Evolutionary conservation across 768 basidiomycete species (phyloP).

Genomic region (Tulasnella sp.): DNA sequence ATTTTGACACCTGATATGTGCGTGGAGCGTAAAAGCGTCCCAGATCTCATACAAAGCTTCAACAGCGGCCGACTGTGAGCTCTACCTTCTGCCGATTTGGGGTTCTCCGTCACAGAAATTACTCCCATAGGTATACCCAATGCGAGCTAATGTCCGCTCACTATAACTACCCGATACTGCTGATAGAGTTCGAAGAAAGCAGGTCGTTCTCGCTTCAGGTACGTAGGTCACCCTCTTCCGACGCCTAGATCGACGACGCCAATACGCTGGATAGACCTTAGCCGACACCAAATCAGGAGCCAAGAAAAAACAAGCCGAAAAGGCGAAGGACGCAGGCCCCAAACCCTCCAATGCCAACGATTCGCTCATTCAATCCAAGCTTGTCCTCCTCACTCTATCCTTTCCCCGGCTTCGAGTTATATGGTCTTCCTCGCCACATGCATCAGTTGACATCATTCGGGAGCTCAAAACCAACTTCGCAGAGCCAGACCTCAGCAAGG

Average conservation of each 20-base stretch:
- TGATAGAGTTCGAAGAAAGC: slow-evolving; percentile 97
- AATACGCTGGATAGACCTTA: slow-evolving; percentile 28
- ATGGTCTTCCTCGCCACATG: slow-evolving; percentile 95
- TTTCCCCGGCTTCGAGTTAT: slow-evolving; percentile 92
- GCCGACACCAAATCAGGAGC: slow-evolving; percentile 26
- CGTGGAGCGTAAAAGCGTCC: slow-evolving; percentile 89
- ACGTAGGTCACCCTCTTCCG: slow-evolving; percentile 24
- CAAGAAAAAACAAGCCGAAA: slow-evolving; percentile 13
- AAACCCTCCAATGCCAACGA: slow-evolving; percentile 11
- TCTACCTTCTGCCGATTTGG: neutral
- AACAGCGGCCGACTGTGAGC: slow-evolving; percentile 88
- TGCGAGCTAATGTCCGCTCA: slow-evolving; percentile 96
- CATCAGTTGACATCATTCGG: slow-evolving; percentile 83
- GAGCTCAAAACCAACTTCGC: slow-evolving; percentile 75
- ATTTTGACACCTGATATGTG: slow-evolving; percentile 92
- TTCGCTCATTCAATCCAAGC: slow-evolving; percentile 70
- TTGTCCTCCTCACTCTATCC: slow-evolving; percentile 78
- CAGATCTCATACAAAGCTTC: slow-evolving; percentile 89
- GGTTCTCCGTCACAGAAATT: neutral
- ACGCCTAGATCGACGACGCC: neutral
- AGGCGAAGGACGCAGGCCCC: neutral
- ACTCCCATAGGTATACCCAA: slow-evolving; percentile 69
- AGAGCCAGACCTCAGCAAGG: slow-evolving; percentile 72
- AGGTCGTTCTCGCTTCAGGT: slow-evolving; percentile 90
- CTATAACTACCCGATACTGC: slow-evolving; percentile 85